A percentile compares a stretch with the other conserved stretches of the same genome.
Conservation (phyloP, 176 grass and related monocot genomes). For the Oryza glumipatula region DNA sequence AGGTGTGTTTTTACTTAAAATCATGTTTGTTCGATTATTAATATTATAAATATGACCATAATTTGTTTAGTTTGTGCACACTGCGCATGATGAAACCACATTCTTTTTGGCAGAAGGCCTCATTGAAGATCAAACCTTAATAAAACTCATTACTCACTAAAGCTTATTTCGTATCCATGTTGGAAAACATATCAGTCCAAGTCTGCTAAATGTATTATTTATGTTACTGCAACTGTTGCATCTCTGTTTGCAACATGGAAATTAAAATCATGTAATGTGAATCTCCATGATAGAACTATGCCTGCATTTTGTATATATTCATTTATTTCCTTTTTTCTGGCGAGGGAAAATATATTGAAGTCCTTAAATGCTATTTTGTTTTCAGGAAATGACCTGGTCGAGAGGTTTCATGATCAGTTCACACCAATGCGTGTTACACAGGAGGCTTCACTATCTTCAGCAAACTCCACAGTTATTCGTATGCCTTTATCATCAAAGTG, state of each 20-base stretch:
- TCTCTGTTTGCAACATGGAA: constrained; percentile 26
- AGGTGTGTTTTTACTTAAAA: constrained; percentile 50
- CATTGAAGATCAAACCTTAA: constrained; percentile 7
- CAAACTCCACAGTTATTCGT: constrained; percentile 86
- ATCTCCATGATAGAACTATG: not conserved
- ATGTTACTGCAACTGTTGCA: not conserved
- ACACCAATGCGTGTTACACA: constrained; percentile 76
- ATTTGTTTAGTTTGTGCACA: not conserved
- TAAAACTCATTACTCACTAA: constrained; percentile 12
- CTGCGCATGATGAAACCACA: not conserved
- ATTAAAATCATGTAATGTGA: constrained; percentile 2
- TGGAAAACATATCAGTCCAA: not conserved
- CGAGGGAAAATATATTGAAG: constrained; percentile 5
- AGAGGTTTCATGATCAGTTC: constrained; percentile 96
- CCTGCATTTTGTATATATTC: not conserved
- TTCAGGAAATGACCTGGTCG: constrained; percentile 89
- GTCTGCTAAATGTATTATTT: constrained; percentile 33
- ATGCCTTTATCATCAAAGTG: constrained; percentile 97
- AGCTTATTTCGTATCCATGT: not conserved
- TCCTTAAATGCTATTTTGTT: constrained; percentile 28
- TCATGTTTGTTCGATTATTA: constrained; percentile 11
- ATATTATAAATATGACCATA: constrained; percentile 1
- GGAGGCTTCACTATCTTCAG: constrained; percentile 73
- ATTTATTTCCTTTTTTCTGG: constrained; percentile 8
- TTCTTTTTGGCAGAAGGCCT: constrained; percentile 21